phyloP scores from a whole-genome alignment of 2,329 filamentous ascomycete genomes.

The Aureobasidium subglaciale region DNA sequence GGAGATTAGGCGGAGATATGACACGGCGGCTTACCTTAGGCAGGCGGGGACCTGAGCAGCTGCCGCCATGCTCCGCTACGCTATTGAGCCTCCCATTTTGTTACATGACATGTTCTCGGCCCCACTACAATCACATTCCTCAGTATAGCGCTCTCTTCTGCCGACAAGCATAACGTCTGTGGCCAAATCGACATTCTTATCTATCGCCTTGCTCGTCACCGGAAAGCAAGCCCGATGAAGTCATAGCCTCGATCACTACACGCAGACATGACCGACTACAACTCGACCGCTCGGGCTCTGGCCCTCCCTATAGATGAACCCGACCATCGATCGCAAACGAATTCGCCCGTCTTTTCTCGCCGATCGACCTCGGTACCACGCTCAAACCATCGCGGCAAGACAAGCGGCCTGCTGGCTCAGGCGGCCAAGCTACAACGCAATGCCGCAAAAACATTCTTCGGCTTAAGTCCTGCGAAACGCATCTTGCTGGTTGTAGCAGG shows the following conservation, averaged over 20 bases:
- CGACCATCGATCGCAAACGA: constrained; percentile 34
- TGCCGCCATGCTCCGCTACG: neutral
- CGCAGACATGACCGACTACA: constrained; percentile 32
- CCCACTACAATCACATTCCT: neutral
- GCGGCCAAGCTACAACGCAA: constrained; percentile 40
- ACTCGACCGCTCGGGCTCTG: constrained; percentile 46
- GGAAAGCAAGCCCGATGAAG: constrained; percentile 1
- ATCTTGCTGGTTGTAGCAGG: constrained; percentile 48
- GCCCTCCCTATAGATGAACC: constrained; percentile 43
- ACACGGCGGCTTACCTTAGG: neutral
- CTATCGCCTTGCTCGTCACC: neutral
- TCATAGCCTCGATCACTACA: neutral
- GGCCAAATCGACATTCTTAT: neutral
- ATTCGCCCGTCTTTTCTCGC: constrained; percentile 44
- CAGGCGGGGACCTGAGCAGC: neutral
- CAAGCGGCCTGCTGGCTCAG: constrained; percentile 34
- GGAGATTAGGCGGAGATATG: constrained; percentile 3
- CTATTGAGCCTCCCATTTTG: neutral
- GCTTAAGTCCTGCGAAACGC: constrained; percentile 55
- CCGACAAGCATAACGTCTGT: neutral
- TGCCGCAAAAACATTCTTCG: constrained; percentile 45
- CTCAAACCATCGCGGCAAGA: constrained; percentile 27
- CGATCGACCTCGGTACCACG: constrained; percentile 35
- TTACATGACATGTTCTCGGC: neutral
- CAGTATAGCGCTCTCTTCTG: neutral